Base-by-base conservation (phyloP, 2,329 filamentous ascomycete species). In the Alternaria arborescens region DNA sequence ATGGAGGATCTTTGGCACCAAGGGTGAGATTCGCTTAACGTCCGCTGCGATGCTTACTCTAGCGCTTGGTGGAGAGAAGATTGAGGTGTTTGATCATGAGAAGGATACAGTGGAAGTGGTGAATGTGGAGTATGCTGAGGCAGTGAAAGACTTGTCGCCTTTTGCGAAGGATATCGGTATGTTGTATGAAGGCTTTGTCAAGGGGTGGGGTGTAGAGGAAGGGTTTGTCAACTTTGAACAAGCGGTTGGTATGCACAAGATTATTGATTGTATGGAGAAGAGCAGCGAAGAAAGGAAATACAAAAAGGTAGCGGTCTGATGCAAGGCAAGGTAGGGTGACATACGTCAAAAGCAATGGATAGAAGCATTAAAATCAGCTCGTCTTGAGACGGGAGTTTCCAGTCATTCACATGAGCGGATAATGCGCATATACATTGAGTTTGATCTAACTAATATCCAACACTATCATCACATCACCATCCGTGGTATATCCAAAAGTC, bases 151-250 rank as follows among this genome's bases (percentile, higher is more conserved):
- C 0, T 42, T 55, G 5, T 5, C 36, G 4, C 36, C 80, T 1
- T 66, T 76, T 3, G 81, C 80, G 1, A 79, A 84, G 54, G 84
- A 82, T 63, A 82, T 88, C 28, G 86, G 80, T 0, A 77, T 79
- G 14, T 59, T 88, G 4, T 89, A 89, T 71, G 86, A 89, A 61
- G 78, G 76, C 3, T 86, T 82, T 72, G 83, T 83, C 1, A 72
- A 74, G n/a, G 75, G 72, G 22, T 61, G 61, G 26, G 54, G 60
- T 28, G 52, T 52, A 8, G 64, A 61, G 24, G 55, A 59, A 2
- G 62, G 57, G 3, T 46, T 52, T 2, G 46, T 48, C 2, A 30
- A 11, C 5, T 48, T 36, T 10, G 12, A 10, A 10, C 7, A 48
- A 30, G 46, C 46, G 18, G 30, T 48, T 20, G 46, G 20, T 5